Conservation (phyloP, 352 stramenopile species). For the Globisporangium spinosum region DNA sequence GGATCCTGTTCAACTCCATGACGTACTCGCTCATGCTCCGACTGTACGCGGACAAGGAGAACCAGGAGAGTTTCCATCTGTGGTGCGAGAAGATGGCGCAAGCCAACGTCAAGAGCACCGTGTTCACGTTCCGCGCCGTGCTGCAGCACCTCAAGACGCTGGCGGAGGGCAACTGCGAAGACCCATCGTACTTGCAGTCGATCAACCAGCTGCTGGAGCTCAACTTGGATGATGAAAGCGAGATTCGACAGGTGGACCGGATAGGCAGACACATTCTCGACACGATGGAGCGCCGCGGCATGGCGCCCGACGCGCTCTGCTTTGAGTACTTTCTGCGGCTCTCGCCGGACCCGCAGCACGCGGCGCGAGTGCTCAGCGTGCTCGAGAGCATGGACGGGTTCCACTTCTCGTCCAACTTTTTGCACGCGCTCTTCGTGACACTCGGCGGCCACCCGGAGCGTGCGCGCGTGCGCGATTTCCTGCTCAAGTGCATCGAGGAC, state of each 20-base stretch:
- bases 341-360: conserved; percentile 30
- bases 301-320: conserved; percentile 38
- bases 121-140: conserved; percentile 55
- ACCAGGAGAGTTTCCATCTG: conserved; percentile 39
- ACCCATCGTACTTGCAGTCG: conserved; percentile 21
- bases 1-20: conserved; percentile 58
- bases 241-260: conserved; percentile 12
- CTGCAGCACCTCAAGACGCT: conserved; percentile 43
- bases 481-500: conserved; percentile 37
- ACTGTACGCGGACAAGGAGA: conserved; percentile 44
- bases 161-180: conserved; percentile 14
- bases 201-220: conserved; percentile 30
- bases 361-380: conserved; percentile 29
- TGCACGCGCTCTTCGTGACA: conserved; percentile 51
- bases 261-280: conserved; percentile 32
- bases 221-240: conserved; percentile 10
- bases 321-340: conserved; percentile 45
- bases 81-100: conserved; percentile 51
- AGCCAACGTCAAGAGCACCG: conserved; percentile 34
- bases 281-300: conserved; percentile 27
- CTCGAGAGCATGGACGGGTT: conserved; percentile 31
- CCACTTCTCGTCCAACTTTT: conserved; percentile 38
- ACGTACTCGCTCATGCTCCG: conserved; percentile 71
- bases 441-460: conserved; percentile 31
- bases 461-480: conserved; percentile 37